Evolutionary conservation across 2,329 filamentous ascomycete genomes (phyloP).

Genomic region (Xylogone sp.): DNA sequence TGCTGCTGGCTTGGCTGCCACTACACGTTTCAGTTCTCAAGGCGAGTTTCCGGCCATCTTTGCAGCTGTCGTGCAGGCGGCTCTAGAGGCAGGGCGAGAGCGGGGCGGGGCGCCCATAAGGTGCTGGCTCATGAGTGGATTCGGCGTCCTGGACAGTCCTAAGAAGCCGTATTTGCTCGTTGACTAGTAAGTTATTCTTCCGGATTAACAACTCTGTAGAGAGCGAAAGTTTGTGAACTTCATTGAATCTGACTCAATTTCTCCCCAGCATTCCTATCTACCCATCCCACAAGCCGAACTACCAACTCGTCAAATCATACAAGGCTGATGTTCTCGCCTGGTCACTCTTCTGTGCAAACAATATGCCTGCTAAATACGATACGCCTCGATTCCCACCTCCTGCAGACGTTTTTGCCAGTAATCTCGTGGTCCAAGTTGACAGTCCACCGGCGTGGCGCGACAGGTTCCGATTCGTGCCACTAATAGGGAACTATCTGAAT

Average conservation of each 20-base stretch:
- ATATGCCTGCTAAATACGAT: slow-evolving; percentile 15
- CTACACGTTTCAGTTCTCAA: slow-evolving; percentile 5
- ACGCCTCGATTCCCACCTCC: slow-evolving; percentile 12
- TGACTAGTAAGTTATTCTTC: slow-evolving; percentile 9
- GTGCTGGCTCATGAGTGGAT: slow-evolving; percentile 22
- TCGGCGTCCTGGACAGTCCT: slow-evolving; percentile 16
- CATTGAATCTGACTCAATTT: slow-evolving; percentile 4
- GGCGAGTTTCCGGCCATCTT: slow-evolving; percentile 18
- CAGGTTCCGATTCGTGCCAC: slow-evolving; percentile 4
- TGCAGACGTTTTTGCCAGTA: slow-evolving; percentile 13
- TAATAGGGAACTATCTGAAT: slow-evolving; percentile 12
- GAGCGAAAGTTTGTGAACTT: not conserved
- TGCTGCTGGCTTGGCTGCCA: slow-evolving; percentile 19
- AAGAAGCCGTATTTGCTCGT: slow-evolving; percentile 14
- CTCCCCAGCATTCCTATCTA: slow-evolving; percentile 17
- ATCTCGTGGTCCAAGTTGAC: slow-evolving; percentile 14
- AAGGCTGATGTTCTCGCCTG: slow-evolving; percentile 13
- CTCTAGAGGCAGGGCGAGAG: slow-evolving; percentile 15
- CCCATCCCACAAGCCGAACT: slow-evolving; percentile 18
- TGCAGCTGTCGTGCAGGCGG: slow-evolving; percentile 17
- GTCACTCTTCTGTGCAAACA: slow-evolving; percentile 20
- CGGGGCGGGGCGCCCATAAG: slow-evolving; percentile 15
- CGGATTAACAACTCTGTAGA: not conserved
- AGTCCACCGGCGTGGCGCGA: slow-evolving; percentile 7
- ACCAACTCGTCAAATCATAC: slow-evolving; percentile 15